A percentile compares a stretch with the other conserved stretches of the same genome.
Conservation (phyloP, 305 asterid species). For the Fraxinus platypoda region DNA sequence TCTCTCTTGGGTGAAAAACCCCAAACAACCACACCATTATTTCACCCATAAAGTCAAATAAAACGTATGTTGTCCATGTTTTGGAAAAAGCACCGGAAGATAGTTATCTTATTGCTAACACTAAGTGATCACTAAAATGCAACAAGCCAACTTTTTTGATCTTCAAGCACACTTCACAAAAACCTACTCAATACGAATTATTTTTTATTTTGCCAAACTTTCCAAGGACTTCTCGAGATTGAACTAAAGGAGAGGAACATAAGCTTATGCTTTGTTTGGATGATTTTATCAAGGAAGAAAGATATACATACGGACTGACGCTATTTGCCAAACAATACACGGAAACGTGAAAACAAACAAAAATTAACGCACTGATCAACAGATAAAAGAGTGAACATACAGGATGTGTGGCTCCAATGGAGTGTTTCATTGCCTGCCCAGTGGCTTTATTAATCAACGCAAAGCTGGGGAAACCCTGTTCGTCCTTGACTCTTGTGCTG, state of each 20-base stretch:
- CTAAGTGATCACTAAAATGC: neutral
- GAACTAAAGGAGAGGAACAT: neutral
- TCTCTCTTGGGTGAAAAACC: neutral
- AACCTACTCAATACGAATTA: neutral
- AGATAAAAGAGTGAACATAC: conserved; percentile 29
- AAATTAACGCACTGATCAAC: neutral
- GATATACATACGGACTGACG: neutral
- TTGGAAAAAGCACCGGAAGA: neutral
- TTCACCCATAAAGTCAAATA: neutral
- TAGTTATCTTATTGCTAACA: neutral
- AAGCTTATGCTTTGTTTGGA: neutral
- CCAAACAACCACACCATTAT: neutral
- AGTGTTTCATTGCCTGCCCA: conserved; percentile 73
- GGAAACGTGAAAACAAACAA: neutral
- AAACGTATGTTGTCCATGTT: neutral
- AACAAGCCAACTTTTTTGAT: neutral
- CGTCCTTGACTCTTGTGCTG: conserved; percentile 81
- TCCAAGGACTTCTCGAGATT: neutral
- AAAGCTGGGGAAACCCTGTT: conserved; percentile 76
- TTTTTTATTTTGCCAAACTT: neutral
- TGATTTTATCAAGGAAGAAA: neutral
- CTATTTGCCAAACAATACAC: neutral
- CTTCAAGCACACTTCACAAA: neutral
- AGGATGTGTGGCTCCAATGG: conserved; percentile 58
- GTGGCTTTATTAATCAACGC: conserved; percentile 78